Conservation (phyloP, 2,329 filamentous ascomycete species). For the Lecanicillium sp. region DNA sequence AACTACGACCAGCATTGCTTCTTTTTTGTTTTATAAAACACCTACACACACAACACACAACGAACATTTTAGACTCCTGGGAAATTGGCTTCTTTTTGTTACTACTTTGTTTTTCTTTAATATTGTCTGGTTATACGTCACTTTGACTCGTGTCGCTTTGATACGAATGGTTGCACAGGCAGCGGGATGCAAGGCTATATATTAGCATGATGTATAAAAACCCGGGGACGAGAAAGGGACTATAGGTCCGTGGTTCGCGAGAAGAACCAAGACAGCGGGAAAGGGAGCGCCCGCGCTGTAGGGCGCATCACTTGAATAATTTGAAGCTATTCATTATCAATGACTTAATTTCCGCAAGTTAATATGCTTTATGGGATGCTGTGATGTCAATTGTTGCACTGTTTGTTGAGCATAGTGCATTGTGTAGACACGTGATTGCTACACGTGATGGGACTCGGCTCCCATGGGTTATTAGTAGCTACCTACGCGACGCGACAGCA, state of each 20-base stretch:
- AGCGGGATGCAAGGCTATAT: slow-evolving; percentile 2
- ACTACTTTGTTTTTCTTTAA: slow-evolving; percentile 15
- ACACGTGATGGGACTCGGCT: too few relatives aligned
- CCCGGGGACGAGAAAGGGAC: neutral
- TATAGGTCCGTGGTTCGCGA: slow-evolving; percentile 2
- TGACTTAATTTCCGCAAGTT: too few relatives aligned
- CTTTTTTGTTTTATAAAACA: slow-evolving; percentile 10
- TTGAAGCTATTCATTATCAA: slow-evolving; percentile 2
- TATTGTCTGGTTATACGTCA: slow-evolving; percentile 9
- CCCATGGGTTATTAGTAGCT: too few relatives aligned
- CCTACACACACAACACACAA: slow-evolving; percentile 2
- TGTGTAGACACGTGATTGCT: too few relatives aligned
- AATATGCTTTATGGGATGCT: neutral
- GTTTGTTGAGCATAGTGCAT: too few relatives aligned
- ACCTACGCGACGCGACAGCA: neutral
- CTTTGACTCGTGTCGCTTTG: slow-evolving; percentile 7
- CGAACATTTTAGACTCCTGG: slow-evolving; percentile 22
- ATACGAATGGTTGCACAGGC: slow-evolving; percentile 4
- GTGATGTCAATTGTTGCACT: neutral
- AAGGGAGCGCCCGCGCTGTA: slow-evolving; percentile 7
- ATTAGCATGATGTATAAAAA: slow-evolving; percentile 2
- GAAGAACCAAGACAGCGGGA: slow-evolving; percentile 6
- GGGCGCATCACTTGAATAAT: slow-evolving; percentile 10
- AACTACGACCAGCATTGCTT: slow-evolving; percentile 19
- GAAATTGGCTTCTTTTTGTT: slow-evolving; percentile 18